phyloP scores from a whole-genome alignment of 2,329 filamentous ascomycete species.

The Trichophyton schoenleinii region DNA sequence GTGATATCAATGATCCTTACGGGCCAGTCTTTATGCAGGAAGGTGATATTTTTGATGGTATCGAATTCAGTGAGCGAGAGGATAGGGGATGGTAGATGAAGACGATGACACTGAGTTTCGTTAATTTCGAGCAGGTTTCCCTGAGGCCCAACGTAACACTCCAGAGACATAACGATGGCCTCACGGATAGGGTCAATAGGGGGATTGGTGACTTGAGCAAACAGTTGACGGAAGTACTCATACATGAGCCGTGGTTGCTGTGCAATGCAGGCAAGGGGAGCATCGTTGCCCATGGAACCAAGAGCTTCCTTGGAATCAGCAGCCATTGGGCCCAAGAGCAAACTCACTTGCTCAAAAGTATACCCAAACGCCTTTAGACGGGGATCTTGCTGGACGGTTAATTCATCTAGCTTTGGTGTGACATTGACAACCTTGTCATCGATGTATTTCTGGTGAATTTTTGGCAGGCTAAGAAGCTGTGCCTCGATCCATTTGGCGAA shows the following conservation, averaged over 20 bases:
- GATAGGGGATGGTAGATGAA: constrained; percentile 78
- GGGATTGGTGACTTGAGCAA: constrained; percentile 95
- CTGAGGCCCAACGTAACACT: constrained; percentile 91
- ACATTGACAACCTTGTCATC: constrained; percentile 47
- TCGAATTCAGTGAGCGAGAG: constrained; percentile 87
- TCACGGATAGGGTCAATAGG: constrained; percentile 95
- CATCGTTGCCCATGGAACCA: constrained; percentile 96
- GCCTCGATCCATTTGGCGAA: constrained; percentile 81
- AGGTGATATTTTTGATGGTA: constrained; percentile 63
- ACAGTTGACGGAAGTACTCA: constrained; percentile 96
- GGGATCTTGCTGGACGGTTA: constrained; percentile 69
- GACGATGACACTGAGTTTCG: constrained; percentile 69
- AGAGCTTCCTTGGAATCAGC: constrained; percentile 94
- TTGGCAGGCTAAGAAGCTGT: constrained; percentile 69
- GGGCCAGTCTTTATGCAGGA: constrained; percentile 65
- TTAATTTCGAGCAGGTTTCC: constrained; percentile 94
- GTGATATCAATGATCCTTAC: constrained; percentile 87
- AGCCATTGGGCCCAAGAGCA: constrained; percentile 88
- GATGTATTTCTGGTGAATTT: constrained; percentile 48
- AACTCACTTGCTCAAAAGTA: constrained; percentile 85
- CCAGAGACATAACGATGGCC: constrained; percentile 94
- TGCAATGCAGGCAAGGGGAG: constrained; percentile 82
- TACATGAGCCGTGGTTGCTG: constrained; percentile 76
- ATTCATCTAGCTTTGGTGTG: constrained; percentile 52
- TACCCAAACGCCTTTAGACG: constrained; percentile 81